Evolutionary conservation across 2,329 filamentous ascomycete genomes (phyloP).

Genomic region (Sarocladium kiliense): DNA sequence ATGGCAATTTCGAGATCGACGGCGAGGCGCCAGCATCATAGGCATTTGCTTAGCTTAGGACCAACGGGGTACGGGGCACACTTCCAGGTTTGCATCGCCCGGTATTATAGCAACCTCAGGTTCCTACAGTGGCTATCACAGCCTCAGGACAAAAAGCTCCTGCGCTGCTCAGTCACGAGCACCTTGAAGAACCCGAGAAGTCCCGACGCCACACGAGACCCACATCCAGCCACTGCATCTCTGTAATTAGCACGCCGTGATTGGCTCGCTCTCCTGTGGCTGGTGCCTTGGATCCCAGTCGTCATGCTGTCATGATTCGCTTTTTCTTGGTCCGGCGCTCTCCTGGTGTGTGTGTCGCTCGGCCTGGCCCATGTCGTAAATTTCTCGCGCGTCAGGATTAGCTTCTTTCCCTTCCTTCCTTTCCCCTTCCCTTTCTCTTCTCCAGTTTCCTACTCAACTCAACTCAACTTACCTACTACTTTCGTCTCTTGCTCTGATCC

Average conservation of each 20-base stretch:
- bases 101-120: neutral
- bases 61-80: no score
- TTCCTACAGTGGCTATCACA: no score
- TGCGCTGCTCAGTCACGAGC: neutral
- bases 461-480: constrained; percentile 12
- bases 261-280: constrained; percentile 29
- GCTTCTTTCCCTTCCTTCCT: constrained; percentile 20
- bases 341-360: constrained; percentile 5
- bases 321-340: constrained; percentile 10
- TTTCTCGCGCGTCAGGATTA: constrained; percentile 22
- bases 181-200: constrained; percentile 25
- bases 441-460: constrained; percentile 15
- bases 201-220: constrained; percentile 21
- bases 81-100: neutral
- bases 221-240: constrained; percentile 15
- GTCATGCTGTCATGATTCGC: constrained; percentile 35
- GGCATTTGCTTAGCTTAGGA: no score
- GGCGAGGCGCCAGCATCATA: no score
- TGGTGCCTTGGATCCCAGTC: neutral
- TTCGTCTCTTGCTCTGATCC: constrained; percentile 12
- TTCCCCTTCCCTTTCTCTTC: constrained; percentile 15
- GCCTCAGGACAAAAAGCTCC: constrained; percentile 7
- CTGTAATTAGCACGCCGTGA: constrained; percentile 28
- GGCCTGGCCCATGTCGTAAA: constrained; percentile 14
- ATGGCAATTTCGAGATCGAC: no score